Base-by-base conservation (phyloP, 257 asterid species). In the Ligustrum vulgare region DNA sequence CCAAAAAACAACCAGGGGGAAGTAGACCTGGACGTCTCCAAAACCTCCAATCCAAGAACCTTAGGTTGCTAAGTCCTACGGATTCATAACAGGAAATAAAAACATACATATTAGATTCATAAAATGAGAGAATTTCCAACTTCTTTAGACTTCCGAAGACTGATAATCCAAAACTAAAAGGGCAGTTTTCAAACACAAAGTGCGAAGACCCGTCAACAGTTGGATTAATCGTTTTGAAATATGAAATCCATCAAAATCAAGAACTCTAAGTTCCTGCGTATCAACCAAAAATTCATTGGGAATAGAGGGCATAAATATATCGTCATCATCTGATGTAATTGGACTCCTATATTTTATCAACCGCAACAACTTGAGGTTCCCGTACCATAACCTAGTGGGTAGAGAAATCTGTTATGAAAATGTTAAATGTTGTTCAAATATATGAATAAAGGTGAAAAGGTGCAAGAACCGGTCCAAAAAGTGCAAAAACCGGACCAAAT, bases 71-170 rank as follows among this genome's bases (percentile, higher is more conserved):
- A 45, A 13, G 56, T 45, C 13, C 56, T 45, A 45, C 56, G 6
- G 4, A 0, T 45, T 45, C 56, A 3, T 45, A n/a, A 37, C 43
- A 12, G 43, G 43, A 0, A 37, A 37, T 8, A 45, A 13, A n/a
- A 12, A 45, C 1, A 45, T n/a, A n/a, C n/a, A 4, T 3, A n/a
- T 12, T 4, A 3, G 0, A 0, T 2, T 3, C 0, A 0, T 13
- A 45, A 0, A 45, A 65, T 62, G 70, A 65, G 73, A 78, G 78
- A 54, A 78, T 56, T 66, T 78, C 78, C 31, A 51, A 36, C 2
- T 22, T 51, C 16, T 9, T 8, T 35, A 72, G 78, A 43, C 67
- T 63, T 7, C 36, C 70, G 18, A 78, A 58, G 18, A 41, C 32
- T 60, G 76, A 77, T 20, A 70, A 41, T 31, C 1, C 74, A 60